Evolutionary conservation across 2,329 filamentous ascomycete genomes (phyloP).

Genomic region (Phaeoacremonium minimum): DNA sequence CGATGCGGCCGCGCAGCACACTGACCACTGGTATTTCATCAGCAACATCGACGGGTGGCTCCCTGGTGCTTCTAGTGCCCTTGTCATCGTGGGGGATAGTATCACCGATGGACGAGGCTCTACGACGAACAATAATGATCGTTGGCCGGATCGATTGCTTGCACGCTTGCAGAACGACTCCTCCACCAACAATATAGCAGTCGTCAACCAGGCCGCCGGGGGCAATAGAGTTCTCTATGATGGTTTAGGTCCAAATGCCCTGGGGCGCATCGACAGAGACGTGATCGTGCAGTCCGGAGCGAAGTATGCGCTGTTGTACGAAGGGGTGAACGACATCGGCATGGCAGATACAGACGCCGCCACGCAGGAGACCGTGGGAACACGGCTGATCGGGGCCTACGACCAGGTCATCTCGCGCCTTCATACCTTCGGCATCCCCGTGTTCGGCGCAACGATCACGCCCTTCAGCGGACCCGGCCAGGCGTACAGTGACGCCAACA

Average conservation of each 20-base stretch:
- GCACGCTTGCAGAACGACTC: conserved; percentile 31
- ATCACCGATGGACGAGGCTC: conserved; percentile 62
- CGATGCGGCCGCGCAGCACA: conserved; percentile 10
- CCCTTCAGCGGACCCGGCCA: conserved; percentile 38
- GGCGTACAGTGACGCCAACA: conserved; percentile 42
- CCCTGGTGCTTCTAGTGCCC: conserved; percentile 29
- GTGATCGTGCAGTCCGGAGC: conserved; percentile 51
- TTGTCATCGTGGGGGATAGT: conserved; percentile 60
- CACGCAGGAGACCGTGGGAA: conserved; percentile 39
- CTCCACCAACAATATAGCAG: conserved; percentile 33
- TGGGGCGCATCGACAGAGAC: conserved; percentile 55
- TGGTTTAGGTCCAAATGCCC: conserved; percentile 53
- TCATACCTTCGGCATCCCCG: conserved; percentile 45
- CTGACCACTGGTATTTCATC: conserved; percentile 55
- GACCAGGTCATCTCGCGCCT: conserved; percentile 50
- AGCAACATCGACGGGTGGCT: conserved; percentile 52
- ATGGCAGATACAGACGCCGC: conserved; percentile 33
- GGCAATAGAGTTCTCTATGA: conserved; percentile 58
- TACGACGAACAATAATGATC: conserved; percentile 53
- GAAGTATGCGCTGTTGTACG: conserved; percentile 53
- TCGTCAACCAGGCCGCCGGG: conserved; percentile 59
- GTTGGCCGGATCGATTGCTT: conserved; percentile 38
- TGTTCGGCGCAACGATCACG: conserved; percentile 52
- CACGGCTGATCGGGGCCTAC: conserved; percentile 48
- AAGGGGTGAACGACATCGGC: conserved; percentile 64